These are phyloP conservation scores for Aspergillus biplanus DNA, from an alignment of 495 filamentous ascomycete species.

Conservation along the genomic window DNA sequence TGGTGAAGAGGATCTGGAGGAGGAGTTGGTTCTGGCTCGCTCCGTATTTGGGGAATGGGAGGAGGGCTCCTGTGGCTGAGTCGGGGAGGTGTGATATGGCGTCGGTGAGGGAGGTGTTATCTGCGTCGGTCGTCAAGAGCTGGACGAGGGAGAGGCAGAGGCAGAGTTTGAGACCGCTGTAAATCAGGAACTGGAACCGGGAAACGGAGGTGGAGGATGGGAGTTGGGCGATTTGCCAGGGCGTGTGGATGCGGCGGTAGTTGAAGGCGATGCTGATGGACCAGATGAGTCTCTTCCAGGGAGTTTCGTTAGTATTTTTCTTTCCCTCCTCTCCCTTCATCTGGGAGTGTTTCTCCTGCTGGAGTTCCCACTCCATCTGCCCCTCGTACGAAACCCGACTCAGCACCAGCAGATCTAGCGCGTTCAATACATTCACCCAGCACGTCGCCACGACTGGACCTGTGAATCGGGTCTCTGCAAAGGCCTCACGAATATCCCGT, in stretches of 20 bases:
- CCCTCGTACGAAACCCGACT: conserved; percentile 24
- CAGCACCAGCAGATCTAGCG: conserved; percentile 26
- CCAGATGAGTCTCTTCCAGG: conserved; percentile 10
- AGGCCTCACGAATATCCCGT: not conserved
- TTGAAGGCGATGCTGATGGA: conserved; percentile 23
- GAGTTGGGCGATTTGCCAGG: conserved; percentile 23
- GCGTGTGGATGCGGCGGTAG: conserved; percentile 31
- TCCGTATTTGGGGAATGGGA: conserved; percentile 3
- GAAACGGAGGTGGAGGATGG: conserved; percentile 8
- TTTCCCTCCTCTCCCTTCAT: not conserved
- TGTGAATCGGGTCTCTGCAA: conserved; percentile 13
- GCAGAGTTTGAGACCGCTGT: not conserved
- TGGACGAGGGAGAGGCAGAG: conserved; percentile 8
- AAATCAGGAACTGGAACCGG: conserved; percentile 16
- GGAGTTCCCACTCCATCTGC: conserved; percentile 20
- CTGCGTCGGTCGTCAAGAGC: conserved; percentile 21
- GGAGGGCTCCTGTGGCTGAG: conserved; percentile 7
- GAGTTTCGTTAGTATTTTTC: not conserved
- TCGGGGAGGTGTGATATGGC: conserved; percentile 7
- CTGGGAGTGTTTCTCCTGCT: too few relatives aligned
- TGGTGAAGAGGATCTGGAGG: conserved; percentile 15
- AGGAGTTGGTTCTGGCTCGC: not conserved
- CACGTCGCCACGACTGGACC: conserved; percentile 28
- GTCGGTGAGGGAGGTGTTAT: conserved; percentile 5
- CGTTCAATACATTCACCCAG: conserved; percentile 32